Evolutionary conservation across 495 filamentous ascomycete species (phyloP).

Genomic region (Lophiotrema nucula): DNA sequence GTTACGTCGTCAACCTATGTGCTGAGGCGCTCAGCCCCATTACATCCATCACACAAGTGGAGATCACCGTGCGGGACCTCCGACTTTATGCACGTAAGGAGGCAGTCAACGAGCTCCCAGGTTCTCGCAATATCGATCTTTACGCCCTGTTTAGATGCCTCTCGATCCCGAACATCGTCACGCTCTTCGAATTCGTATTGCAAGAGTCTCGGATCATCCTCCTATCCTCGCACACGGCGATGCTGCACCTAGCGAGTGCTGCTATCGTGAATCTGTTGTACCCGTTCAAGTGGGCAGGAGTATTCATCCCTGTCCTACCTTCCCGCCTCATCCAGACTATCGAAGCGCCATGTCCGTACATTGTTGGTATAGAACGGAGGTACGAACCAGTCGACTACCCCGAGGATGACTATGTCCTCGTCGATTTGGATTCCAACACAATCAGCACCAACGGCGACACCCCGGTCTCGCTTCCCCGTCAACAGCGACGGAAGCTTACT

Average conservation of each 20-base stretch:
- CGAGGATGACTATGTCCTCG: slow-evolving; percentile 93
- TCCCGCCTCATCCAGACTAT: slow-evolving; percentile 83
- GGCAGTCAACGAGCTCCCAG: slow-evolving; percentile 89
- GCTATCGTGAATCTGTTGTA: slow-evolving; percentile 83
- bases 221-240: slow-evolving; percentile 89
- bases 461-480: slow-evolving; percentile 75
- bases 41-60: slow-evolving; percentile 91
- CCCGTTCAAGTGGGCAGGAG: slow-evolving; percentile 86
- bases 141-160: slow-evolving; percentile 89
- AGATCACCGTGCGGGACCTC: slow-evolving; percentile 84
- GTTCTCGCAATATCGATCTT: slow-evolving; percentile 86
- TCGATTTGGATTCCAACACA: slow-evolving; percentile 85
- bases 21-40: slow-evolving; percentile 90
- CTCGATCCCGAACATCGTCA: slow-evolving; percentile 85
- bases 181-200: slow-evolving; percentile 89
- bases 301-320: slow-evolving; percentile 89
- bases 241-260: slow-evolving; percentile 88
- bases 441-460: slow-evolving; percentile 71
- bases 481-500: slow-evolving; percentile 84
- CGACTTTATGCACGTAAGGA: slow-evolving; percentile 91
- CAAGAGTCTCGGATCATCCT: slow-evolving; percentile 95
- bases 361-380: slow-evolving; percentile 88
- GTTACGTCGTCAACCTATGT: slow-evolving; percentile 97
- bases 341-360: slow-evolving; percentile 95
- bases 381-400: slow-evolving; percentile 91